A percentile compares a stretch with the other conserved stretches of the same genome.
phyloP scores from a whole-genome alignment of 139 green algal genomes.

The Chlorella sp. region DNA sequence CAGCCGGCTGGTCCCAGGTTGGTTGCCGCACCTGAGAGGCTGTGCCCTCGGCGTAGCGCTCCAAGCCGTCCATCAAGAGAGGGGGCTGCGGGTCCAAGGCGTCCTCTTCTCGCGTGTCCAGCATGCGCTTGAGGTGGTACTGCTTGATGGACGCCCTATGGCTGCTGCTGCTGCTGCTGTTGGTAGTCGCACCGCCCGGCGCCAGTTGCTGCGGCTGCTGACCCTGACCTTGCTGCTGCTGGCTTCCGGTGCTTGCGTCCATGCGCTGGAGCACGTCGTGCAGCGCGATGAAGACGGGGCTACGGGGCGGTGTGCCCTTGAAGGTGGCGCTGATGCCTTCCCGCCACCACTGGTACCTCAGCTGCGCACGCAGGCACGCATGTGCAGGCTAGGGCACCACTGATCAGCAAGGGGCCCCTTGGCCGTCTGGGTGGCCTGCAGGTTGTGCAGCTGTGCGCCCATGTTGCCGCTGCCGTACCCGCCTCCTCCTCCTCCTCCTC shows the following conservation, averaged over 20 bases:
- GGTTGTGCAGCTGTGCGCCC: no score
- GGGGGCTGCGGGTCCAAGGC: slow-evolving; percentile 40
- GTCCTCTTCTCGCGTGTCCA: slow-evolving; percentile 58
- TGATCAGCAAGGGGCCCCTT: no score
- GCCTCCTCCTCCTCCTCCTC: no score
- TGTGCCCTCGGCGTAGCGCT: slow-evolving; percentile 67
- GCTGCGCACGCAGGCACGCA: slow-evolving; percentile 1
- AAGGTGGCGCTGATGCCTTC: slow-evolving; percentile 52
- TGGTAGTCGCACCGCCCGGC: neutral
- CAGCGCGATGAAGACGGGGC: slow-evolving; percentile 56
- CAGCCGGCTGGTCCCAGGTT: neutral
- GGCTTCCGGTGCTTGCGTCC: neutral
- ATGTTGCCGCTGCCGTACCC: no score
- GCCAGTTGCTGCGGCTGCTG: neutral
- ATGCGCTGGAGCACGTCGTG: neutral
- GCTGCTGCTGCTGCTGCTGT: neutral
- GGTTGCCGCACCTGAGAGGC: slow-evolving; percentile 29
- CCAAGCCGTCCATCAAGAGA: slow-evolving; percentile 49
- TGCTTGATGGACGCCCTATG: slow-evolving; percentile 14
- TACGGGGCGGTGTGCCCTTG: slow-evolving; percentile 23
- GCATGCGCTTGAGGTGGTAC: slow-evolving; percentile 67
- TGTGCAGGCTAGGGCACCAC: no score
- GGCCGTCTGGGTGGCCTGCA: no score
- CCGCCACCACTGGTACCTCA: slow-evolving; percentile 80
- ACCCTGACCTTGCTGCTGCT: neutral